These are phyloP conservation scores for Neurospora sp. DNA, from an alignment of 495 filamentous ascomycete genomes.

Conservation along the genomic window DNA sequence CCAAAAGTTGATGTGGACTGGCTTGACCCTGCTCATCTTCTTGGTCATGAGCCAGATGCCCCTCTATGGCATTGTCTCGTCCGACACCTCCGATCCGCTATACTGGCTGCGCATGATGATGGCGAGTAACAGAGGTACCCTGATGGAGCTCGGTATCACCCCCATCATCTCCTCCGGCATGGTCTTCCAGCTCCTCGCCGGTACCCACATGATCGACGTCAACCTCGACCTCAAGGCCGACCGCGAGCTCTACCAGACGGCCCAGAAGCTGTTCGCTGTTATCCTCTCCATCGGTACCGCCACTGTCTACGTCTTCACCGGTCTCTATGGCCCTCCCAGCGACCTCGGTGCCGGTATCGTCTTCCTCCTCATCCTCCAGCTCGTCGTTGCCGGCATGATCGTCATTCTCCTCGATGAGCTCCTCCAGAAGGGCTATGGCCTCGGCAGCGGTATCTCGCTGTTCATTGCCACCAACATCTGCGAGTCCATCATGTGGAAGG, in stretches of 20 bases:
- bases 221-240: conserved; percentile 99
- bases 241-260: conserved; percentile 98
- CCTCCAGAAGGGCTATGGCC: conserved; percentile 97
- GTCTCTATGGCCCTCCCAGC: conserved; percentile 91
- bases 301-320: conserved; percentile 93
- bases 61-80: conserved; percentile 89
- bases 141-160: conserved; percentile 99
- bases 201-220: conserved; percentile 99
- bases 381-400: conserved; percentile 92
- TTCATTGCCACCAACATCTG: conserved; percentile 99
- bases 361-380: conserved; percentile 91
- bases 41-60: conserved; percentile 99
- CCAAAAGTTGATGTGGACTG: conserved; percentile 99
- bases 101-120: conserved; percentile 99
- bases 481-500: conserved; percentile 99
- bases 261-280: conserved; percentile 98
- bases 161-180: conserved; percentile 99
- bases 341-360: conserved; percentile 97
- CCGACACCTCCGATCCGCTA: conserved; percentile 91
- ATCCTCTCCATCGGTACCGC: conserved; percentile 96
- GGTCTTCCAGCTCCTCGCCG: conserved; percentile 99
- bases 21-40: conserved; percentile 93
- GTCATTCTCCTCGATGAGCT: conserved; percentile 99
- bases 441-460: conserved; percentile 95
- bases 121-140: conserved; percentile 94